Percentiles rank a stretch among this genome's conserved stretches.
Evolutionary conservation across 176 grass and related monocot genomes (phyloP).

Genomic region (Paspalum vaginatum): DNA sequence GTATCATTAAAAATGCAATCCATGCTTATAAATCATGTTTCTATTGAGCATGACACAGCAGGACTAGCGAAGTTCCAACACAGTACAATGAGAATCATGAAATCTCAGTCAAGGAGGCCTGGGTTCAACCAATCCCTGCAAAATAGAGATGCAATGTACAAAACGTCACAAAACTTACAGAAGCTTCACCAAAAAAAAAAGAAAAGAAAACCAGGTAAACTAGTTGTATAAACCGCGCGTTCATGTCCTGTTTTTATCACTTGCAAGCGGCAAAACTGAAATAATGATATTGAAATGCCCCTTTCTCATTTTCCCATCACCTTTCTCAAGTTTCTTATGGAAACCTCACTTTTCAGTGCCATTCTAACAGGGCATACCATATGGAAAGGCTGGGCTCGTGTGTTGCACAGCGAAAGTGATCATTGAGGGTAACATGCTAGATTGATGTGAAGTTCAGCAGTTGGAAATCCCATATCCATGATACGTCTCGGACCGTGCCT

Average conservation of each 20-base stretch:
- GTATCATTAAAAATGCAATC: conserved; percentile 35
- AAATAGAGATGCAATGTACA: conserved; percentile 20
- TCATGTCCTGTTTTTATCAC: not conserved
- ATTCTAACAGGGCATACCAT: not conserved
- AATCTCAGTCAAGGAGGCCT: conserved; percentile 68
- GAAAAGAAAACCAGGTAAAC: not conserved
- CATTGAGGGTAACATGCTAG: not conserved
- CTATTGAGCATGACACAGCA: not conserved
- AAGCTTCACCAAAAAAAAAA: not conserved
- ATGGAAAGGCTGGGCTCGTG: not conserved
- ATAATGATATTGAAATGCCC: not conserved
- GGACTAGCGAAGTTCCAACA: conserved; percentile 22
- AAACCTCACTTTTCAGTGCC: not conserved
- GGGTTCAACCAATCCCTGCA: conserved; percentile 94
- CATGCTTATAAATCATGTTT: conserved; percentile 24
- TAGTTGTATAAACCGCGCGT: not conserved
- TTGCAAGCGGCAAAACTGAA: not conserved
- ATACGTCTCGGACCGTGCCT: not conserved
- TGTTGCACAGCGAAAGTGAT: not conserved
- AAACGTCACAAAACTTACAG: conserved; percentile 21
- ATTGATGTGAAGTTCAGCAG: not conserved
- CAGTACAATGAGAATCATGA: conserved; percentile 19
- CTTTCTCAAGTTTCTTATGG: not conserved
- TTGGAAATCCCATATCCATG: not conserved
- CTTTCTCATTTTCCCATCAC: not conserved